phyloP scores from a whole-genome alignment of 768 basidiomycete genomes.

The Cystobasidium onofrii region DNA sequence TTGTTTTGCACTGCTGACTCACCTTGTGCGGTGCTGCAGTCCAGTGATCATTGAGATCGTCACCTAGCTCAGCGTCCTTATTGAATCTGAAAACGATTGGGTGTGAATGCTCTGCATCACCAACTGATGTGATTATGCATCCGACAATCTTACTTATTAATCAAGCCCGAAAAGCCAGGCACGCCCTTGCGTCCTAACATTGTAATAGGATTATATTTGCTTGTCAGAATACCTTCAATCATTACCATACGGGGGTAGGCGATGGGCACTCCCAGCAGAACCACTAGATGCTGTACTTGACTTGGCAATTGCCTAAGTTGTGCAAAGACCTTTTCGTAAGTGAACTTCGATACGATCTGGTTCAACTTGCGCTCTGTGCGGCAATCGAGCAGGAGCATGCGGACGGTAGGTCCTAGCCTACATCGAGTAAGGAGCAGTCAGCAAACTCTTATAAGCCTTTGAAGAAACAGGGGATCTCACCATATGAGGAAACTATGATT shows the following conservation, averaged over 20 bases:
- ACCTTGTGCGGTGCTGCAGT: conserved; percentile 30
- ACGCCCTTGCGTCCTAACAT: conserved; percentile 62
- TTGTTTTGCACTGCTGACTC: no score
- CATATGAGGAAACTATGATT: conserved; percentile 53
- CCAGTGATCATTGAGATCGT: conserved; percentile 57
- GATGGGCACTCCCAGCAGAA: conserved; percentile 63
- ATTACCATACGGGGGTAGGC: conserved; percentile 79
- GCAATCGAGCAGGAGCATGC: conserved; percentile 44
- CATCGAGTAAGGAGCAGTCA: conserved; percentile 53
- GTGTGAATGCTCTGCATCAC: conserved; percentile 22
- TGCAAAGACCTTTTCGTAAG: conserved; percentile 68
- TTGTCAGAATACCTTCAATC: conserved; percentile 50
- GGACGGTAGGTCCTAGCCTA: conserved; percentile 67
- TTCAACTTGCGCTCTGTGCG: conserved; percentile 78
- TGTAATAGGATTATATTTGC: conserved; percentile 68
- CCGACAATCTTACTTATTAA: conserved; percentile 35
- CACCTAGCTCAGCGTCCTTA: conserved; percentile 78
- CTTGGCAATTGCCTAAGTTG: conserved; percentile 57
- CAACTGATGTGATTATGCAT: no score
- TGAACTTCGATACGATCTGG: conserved; percentile 64
- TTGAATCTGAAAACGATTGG: conserved; percentile 71
- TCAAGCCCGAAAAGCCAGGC: conserved; percentile 63
- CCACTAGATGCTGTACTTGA: conserved; percentile 67
- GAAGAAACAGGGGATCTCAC: conserved; percentile 57
- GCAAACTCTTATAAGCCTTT: conserved; percentile 62